Evolutionary conservation across 306 rosid species (phyloP), one percentile per base, ranked within the genome.

Genomic region (Aeschynomene evenia): DNA sequence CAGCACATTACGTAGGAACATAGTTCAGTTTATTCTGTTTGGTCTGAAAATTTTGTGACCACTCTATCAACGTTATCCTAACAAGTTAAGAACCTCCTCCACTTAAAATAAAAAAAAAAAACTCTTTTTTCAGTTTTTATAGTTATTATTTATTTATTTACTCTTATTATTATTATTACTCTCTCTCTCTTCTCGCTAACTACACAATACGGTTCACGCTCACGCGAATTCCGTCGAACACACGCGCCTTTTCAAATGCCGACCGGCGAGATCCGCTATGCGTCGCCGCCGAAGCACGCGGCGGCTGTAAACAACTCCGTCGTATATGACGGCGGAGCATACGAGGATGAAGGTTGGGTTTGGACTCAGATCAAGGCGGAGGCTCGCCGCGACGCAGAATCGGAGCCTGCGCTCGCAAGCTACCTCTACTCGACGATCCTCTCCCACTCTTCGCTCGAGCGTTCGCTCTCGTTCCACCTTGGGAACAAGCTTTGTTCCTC

Each of bases 401-500:
- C 88, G 1, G 97, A 94, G 72, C 98, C 97, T 22, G 98, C 98
- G 4, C 57, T 94, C 37, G 98, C 97, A 3, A 94, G 97, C 75
- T 90, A 94, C 74, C 96, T 94, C 0, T 94, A 90, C 84, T 94
- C 98, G 0, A 90, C 98, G 13, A 94, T 94, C 12, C 84, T 94
- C 20, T 88, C 98, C 0, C 98, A 94, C 81, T 64, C 93, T 1
- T 85, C 96, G 5, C 76, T 90, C 9, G 93, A 83, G 61, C 81
- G 91, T 0, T 90, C 96, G 4, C 88, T 88, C 2, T 85, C 98
- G 33, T 92, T 92, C 61, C 96, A 90, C 75, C 80, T 93, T 3
- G 98, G 93, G 2, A 90, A 93, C 82, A 88, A 93, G 81, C 96
- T 92, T 26, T 90, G 98, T 73, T 92, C 98, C 2, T 90, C 96